Evolutionary conservation across 2,329 filamentous ascomycete genomes (phyloP).

Genomic region (Amylocarpus encephaloides): DNA sequence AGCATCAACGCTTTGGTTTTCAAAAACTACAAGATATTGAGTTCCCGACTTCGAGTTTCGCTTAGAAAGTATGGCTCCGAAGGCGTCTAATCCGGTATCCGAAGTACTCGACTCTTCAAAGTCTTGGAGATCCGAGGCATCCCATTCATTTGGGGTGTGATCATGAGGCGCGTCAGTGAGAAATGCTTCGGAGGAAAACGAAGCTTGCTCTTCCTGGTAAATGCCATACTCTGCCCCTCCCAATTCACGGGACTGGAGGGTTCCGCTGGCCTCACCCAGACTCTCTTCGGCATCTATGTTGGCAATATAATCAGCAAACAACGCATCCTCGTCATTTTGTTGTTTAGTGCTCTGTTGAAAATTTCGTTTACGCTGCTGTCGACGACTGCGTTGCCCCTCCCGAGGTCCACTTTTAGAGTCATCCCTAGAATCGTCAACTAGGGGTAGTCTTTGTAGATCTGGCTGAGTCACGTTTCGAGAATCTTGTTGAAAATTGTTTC

Average conservation of each 20-base stretch:
- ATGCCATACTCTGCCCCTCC: constrained; percentile 40
- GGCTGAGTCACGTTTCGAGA: background rate
- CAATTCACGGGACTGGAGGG: constrained; percentile 34
- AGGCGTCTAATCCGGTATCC: constrained; percentile 37
- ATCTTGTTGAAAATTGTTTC: background rate
- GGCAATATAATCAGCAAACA: constrained; percentile 31
- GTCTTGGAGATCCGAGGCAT: constrained; percentile 39
- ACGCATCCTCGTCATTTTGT: constrained; percentile 18
- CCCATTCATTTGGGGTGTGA: constrained; percentile 33
- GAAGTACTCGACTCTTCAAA: constrained; percentile 45
- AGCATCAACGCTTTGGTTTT: constrained; percentile 38
- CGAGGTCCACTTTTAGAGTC: background rate
- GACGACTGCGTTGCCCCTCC: background rate
- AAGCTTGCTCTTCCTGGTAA: constrained; percentile 21
- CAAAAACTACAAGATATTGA: constrained; percentile 47
- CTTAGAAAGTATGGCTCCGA: constrained; percentile 40
- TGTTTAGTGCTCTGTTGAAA: background rate
- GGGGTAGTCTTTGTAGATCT: background rate
- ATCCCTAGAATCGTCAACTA: background rate
- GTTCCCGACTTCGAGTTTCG: constrained; percentile 38
- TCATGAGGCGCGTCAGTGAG: background rate
- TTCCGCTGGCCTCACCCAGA: background rate
- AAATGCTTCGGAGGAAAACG: constrained; percentile 17
- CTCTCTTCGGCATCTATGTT: constrained; percentile 26
- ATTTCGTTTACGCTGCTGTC: background rate